Base-by-base conservation (phyloP, 192 early-diverging fungal genomes). In the Pilobolus umbonatus region DNA sequence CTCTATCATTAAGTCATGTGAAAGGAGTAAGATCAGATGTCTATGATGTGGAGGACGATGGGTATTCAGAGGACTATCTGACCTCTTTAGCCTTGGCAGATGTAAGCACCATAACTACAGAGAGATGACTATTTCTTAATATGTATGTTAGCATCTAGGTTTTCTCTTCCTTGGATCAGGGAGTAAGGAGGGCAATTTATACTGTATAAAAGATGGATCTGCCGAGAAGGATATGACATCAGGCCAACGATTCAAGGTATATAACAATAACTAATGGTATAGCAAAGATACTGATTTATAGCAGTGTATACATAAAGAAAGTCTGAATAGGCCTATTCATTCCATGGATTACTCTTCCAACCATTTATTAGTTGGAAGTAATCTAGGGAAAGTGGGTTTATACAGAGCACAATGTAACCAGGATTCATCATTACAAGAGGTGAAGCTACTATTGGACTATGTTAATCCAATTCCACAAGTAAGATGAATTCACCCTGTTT, bases 201-300 rank as follows among this genome's bases (percentile, higher is more conserved):
- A 66, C 6, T 66, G 59, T 53, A 30, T 60, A 4, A 60, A 66
- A 55, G 64, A 66, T n/a, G 1, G 17, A 2, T 29, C 36, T 4
- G 21, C 19, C 14, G 7, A 26, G 0, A 21, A 11, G 21, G 57
- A 40, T 36, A 17, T 49, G 31, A 12, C 40, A 38, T 17, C 32
- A 39, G 40, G 31, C 25, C 35, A n/a, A 40, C 38, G 12, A 53
- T 66, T 40, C n/a, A 59, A 43, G 51, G 49, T 60, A 60, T 24
- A n/a, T 35, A 4, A 21, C 50, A 21, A n/a, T n/a, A n/a, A n/a
- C n/a, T n/a, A n/a, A n/a, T n/a, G n/a, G n/a, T n/a, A n/a, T 8
- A 2, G 15, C 2, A 39, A 9, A 39, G 2, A 24, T 17, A 43
- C 2, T 12, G 1, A 44, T n/a, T 31, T 11, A 32, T 31, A 57